These are phyloP conservation scores for Casuarina equisetifolia DNA, from an alignment of 306 rosid genomes.

Conservation along the genomic window DNA sequence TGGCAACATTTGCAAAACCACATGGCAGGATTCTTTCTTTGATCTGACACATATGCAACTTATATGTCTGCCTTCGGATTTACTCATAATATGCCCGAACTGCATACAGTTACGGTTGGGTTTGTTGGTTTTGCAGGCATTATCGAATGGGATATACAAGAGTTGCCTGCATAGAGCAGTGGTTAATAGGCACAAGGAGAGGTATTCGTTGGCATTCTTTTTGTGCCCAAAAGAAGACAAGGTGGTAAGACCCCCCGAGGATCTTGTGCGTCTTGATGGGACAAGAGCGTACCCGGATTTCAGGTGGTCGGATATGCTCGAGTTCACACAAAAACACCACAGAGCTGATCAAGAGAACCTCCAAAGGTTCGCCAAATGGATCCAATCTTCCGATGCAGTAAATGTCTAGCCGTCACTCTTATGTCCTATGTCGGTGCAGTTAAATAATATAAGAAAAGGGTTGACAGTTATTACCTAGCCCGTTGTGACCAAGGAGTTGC, in stretches of 20 bases:
- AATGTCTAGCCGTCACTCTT: background rate
- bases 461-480: background rate
- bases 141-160: slow-evolving; percentile 54
- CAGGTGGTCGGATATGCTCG: slow-evolving; percentile 65
- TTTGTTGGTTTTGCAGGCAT: slow-evolving; percentile 35
- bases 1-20: no score
- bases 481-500: background rate
- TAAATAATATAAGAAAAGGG: background rate
- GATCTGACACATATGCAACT: no score
- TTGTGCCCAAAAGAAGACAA: slow-evolving; percentile 71
- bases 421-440: no score
- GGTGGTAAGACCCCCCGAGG: slow-evolving; percentile 60
- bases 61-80: no score
- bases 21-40: no score
- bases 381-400: slow-evolving; percentile 36
- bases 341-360: slow-evolving; percentile 71
- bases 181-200: slow-evolving; percentile 52
- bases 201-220: slow-evolving; percentile 82
- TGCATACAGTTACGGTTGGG: background rate
- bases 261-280: slow-evolving; percentile 41
- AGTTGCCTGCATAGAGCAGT: slow-evolving; percentile 76
- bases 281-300: slow-evolving; percentile 61
- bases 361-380: slow-evolving; percentile 63
- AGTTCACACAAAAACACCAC: slow-evolving; percentile 61
- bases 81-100: no score